Conservation (phyloP, 345 rosid genomes). For the Turritis glabra region DNA sequence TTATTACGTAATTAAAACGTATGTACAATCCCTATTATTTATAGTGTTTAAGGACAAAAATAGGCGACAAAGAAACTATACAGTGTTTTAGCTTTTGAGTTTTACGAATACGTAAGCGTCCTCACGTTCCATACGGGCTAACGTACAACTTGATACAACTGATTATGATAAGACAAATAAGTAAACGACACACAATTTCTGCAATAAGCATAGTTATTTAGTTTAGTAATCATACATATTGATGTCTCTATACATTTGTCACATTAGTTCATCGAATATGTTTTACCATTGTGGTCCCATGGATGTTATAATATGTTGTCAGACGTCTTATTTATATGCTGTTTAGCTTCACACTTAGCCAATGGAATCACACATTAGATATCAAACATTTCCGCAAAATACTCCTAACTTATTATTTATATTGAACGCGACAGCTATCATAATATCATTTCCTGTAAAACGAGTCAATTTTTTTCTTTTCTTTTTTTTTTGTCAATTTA, state of each 20-base stretch:
- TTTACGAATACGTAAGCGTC: background rate
- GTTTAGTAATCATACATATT: background rate
- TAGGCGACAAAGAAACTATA: background rate
- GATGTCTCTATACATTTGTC: conserved; percentile 21
- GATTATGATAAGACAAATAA: conserved; percentile 1
- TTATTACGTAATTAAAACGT: no score
- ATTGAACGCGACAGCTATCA: background rate
- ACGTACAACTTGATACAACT: background rate
- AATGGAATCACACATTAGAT: background rate
- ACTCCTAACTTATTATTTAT: background rate
- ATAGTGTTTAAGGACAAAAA: background rate
- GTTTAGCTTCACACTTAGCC: background rate
- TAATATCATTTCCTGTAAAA: background rate
- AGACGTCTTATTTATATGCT: background rate
- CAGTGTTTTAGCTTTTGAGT: background rate
- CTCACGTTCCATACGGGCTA: conserved; percentile 8
- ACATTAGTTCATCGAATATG: conserved; percentile 16
- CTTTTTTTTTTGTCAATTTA: no score
- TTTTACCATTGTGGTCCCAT: background rate
- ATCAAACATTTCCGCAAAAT: background rate
- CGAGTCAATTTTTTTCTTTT: background rate
- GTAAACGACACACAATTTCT: conserved; percentile 16
- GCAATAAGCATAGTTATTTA: background rate
- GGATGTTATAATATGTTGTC: conserved; percentile 2
- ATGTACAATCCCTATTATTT: background rate